Evolutionary conservation across 768 basidiomycete genomes (phyloP).

Genomic region (Hirschioporus abietinus): DNA sequence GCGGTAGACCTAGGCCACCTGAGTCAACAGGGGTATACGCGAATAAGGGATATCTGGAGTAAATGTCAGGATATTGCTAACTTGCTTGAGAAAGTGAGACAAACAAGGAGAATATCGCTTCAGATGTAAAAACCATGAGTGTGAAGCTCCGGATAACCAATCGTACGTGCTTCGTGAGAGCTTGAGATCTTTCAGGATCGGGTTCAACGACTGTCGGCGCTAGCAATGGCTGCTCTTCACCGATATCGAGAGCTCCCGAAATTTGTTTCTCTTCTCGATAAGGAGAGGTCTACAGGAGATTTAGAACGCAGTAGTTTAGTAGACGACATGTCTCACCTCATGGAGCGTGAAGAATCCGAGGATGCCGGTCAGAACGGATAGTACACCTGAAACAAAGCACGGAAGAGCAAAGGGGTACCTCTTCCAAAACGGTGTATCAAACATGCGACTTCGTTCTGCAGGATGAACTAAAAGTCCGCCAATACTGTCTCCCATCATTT

Average conservation of each 20-base stretch:
- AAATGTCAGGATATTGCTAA: neutral
- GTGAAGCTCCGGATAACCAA: conserved; percentile 8
- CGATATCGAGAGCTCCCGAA: neutral
- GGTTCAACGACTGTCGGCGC: neutral
- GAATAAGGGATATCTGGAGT: conserved; percentile 11
- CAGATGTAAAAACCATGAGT: conserved; percentile 10
- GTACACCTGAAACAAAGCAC: conserved; percentile 16
- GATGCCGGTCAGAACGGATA: conserved; percentile 13
- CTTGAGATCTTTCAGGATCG: neutral
- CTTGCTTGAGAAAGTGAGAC: neutral
- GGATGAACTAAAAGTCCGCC: conserved; percentile 12
- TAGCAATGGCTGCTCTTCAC: neutral
- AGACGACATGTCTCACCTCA: conserved; percentile 13
- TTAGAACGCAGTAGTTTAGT: neutral
- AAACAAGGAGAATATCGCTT: conserved; percentile 11
- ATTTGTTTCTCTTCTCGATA: neutral
- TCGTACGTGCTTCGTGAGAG: conserved; percentile 9
- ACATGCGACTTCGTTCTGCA: conserved; percentile 8
- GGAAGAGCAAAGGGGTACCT: conserved; percentile 18
- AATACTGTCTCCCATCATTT: conserved; percentile 11
- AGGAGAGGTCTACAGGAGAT: neutral
- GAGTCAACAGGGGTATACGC: conserved; percentile 13
- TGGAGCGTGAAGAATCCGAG: conserved; percentile 16
- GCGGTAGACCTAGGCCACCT: conserved; percentile 13
- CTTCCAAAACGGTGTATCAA: conserved; percentile 13